phyloP scores from a whole-genome alignment of 495 filamentous ascomycete genomes.

The Umbilicaria muhlenbergii region DNA sequence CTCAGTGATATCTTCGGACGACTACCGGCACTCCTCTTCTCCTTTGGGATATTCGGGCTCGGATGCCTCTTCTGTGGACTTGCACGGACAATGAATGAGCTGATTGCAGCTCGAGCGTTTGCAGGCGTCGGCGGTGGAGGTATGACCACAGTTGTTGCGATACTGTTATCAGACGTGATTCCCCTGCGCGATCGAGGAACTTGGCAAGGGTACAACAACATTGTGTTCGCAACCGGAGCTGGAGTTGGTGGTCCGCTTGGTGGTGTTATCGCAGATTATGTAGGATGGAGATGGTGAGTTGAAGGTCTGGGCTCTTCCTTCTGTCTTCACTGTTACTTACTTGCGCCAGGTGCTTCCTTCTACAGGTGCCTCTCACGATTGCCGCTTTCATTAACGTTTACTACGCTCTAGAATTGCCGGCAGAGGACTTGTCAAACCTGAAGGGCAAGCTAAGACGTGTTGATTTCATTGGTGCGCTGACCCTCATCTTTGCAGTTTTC shows the following conservation, averaged over 20 bases:
- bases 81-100: constrained; percentile 12
- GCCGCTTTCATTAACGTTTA: not conserved
- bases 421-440: constrained; percentile 8
- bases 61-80: constrained; percentile 14
- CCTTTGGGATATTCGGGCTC: constrained; percentile 10
- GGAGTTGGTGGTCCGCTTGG: too few relatives aligned
- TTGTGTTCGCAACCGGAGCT: too few relatives aligned
- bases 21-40: constrained; percentile 11
- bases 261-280: too few relatives aligned
- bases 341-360: constrained; percentile 2
- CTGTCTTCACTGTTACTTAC: not conserved
- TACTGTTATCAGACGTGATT: too few relatives aligned
- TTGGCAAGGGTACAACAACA: too few relatives aligned
- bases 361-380: constrained; percentile 3
- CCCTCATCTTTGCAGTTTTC: constrained; percentile 1
- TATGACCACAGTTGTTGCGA: too few relatives aligned
- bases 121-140: too few relatives aligned
- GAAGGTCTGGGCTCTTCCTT: not conserved
- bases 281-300: too few relatives aligned
- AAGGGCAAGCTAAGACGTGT: constrained; percentile 5
- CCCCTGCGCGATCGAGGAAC: too few relatives aligned
- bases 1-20: constrained; percentile 14
- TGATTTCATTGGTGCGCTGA: constrained; percentile 6
- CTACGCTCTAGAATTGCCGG: constrained; percentile 1
- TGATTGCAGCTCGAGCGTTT: constrained; percentile 1